Base-by-base conservation (phyloP, 441 rosid genomes). In the Macaranga tanarius region DNA sequence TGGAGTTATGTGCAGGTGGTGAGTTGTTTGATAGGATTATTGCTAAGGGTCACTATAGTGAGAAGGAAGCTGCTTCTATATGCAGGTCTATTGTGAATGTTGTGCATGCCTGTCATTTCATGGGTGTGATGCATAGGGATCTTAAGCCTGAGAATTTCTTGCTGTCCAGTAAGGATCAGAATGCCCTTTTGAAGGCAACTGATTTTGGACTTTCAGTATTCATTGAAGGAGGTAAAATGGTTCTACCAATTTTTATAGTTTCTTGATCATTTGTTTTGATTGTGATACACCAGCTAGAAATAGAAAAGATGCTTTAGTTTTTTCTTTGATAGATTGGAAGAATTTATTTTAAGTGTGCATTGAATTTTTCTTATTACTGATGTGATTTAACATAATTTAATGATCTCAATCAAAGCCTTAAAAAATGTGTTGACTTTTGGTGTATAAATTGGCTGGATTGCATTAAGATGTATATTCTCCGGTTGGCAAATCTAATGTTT, bases 131-230 rank as follows among this genome's bases (percentile, higher is more conserved):
- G 87, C 97, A 92, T 82, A 84, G 97, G 31, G 97, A 93, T 81
- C 89, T 93, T 16, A 93, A 93, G 85, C 98, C 98, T 3, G 97
- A 93, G 82, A 93, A 93, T 76, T 93, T 93, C 88, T 84, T 93
- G 86, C 69, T 93, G n/a, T 84, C 97, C 2, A 89, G 86, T 68
- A 86, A 90, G 77, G 88, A 86, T 4, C 82, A 81, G 61, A 83
- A 79, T 62, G 90, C 95, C 63, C 84, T 80, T 88, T 76, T 93
- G 82, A 93, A 91, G 80, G 90, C 96, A 0, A 91, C 95, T 17
- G 98, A 91, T 82, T 93, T 93, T 67, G 98, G 97, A 0, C 77
- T 90, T 76, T 93, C 98, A 0, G 96, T 93, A 1, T 93, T 84
- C 77, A 88, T 91, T 22, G 91, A 89, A 72, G 96, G 90, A 83